These are phyloP conservation scores for Podospora australis DNA, from an alignment of 495 filamentous ascomycete genomes.

Conservation along the genomic window DNA sequence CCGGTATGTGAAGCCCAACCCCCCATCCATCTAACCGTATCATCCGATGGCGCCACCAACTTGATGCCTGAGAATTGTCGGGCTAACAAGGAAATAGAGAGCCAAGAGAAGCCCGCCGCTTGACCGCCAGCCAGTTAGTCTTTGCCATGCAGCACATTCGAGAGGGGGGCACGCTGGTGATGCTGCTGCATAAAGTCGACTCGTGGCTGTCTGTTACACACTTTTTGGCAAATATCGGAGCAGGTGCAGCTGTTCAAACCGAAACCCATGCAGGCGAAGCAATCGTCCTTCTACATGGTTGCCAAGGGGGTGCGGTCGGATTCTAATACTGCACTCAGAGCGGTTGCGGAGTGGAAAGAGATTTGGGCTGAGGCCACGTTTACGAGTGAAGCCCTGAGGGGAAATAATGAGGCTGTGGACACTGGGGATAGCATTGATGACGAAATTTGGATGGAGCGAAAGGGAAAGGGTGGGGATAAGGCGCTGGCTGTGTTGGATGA, in stretches of 20 bases:
- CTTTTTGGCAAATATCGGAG: conserved; percentile 38
- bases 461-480: too few relatives aligned
- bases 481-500: conserved; percentile 32
- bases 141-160: conserved; percentile 42
- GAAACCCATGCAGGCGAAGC: conserved; percentile 28
- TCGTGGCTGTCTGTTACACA: conserved; percentile 36
- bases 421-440: conserved; percentile 6
- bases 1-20: conserved; percentile 3
- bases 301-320: conserved; percentile 39
- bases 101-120: conserved; percentile 33
- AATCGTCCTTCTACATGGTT: conserved; percentile 53
- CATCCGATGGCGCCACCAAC: too few relatives aligned
- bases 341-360: conserved; percentile 37
- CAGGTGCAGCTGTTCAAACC: conserved; percentile 46
- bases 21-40: too few relatives aligned
- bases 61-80: too few relatives aligned
- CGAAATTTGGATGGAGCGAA: too few relatives aligned
- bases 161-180: conserved; percentile 41
- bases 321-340: conserved; percentile 24
- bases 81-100: conserved; percentile 42
- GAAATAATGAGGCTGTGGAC: conserved; percentile 22
- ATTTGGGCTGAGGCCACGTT: conserved; percentile 45
- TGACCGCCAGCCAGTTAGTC: conserved; percentile 40
- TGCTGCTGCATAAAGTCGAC: conserved; percentile 47
- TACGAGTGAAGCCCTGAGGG: conserved; percentile 3